Conservation (phyloP, 2,329 filamentous ascomycete genomes). For the Botrytis fragariae region DNA sequence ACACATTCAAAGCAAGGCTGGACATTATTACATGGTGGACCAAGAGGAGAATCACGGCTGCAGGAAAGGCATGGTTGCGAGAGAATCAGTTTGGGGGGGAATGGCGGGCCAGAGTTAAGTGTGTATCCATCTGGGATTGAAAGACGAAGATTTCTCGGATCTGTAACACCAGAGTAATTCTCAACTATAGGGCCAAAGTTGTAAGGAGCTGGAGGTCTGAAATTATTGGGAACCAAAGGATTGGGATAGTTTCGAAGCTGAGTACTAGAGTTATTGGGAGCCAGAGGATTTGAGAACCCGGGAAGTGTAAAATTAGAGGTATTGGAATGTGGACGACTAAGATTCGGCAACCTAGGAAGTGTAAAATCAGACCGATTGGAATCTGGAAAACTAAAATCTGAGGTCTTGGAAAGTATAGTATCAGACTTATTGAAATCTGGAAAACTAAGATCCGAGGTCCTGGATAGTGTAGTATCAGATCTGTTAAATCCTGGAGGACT, state of each 20-base stretch:
- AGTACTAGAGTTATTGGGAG: background rate
- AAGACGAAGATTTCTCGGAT: background rate
- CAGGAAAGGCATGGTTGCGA: background rate
- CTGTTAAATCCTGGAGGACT: background rate
- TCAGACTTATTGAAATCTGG: fast-evolving
- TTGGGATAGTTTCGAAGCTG: background rate
- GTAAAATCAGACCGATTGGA: background rate
- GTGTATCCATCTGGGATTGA: background rate
- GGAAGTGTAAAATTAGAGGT: background rate
- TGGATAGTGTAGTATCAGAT: background rate
- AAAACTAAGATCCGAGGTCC: fast-evolving
- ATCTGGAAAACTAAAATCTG: fast-evolving
- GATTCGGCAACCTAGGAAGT: background rate
- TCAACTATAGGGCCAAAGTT: background rate
- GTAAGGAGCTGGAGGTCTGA: background rate
- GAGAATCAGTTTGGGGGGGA: background rate
- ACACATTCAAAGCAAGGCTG: background rate
- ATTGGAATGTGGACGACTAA: background rate
- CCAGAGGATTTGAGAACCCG: background rate
- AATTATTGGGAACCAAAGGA: background rate
- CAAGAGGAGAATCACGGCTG: background rate
- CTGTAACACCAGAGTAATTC: background rate
- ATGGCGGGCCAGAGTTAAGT: background rate
- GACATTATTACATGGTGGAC: background rate
- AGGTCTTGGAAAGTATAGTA: no score